Conservation (phyloP, 768 basidiomycete species). For the Leucogyrophana mollusca region DNA sequence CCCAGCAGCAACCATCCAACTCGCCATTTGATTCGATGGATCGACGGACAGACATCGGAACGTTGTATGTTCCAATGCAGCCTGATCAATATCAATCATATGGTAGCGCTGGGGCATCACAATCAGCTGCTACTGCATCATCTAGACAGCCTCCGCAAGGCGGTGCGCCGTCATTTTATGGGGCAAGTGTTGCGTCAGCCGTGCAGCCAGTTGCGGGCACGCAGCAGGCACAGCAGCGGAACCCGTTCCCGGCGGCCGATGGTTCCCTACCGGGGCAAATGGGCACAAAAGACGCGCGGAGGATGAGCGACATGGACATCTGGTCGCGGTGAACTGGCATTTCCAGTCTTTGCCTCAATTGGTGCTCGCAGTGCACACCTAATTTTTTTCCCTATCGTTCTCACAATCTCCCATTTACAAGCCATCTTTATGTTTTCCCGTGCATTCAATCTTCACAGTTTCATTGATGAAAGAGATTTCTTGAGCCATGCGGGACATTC, state of each 20-base stretch:
- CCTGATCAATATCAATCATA: conserved; percentile 75
- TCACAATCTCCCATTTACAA: conserved; percentile 1
- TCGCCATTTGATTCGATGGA: conserved; percentile 62
- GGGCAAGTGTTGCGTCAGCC: conserved; percentile 52
- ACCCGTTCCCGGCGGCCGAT: conserved; percentile 42
- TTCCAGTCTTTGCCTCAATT: conserved; percentile 6
- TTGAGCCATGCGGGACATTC: not conserved
- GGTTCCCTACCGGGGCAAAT: conserved; percentile 38
- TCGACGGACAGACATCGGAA: conserved; percentile 61
- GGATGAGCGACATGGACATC: conserved; percentile 65
- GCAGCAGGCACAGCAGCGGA: conserved; percentile 34
- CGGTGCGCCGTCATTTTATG: conserved; percentile 65
- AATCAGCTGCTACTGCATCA: conserved; percentile 18
- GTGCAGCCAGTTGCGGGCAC: conserved; percentile 35
- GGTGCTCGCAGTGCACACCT: not conserved
- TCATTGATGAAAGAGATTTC: conserved; percentile 1
- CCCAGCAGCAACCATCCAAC: conserved; percentile 38
- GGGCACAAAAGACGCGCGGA: conserved; percentile 53
- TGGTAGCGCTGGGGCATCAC: conserved; percentile 32
- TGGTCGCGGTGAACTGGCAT: conserved; percentile 64
- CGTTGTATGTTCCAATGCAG: conserved; percentile 79
- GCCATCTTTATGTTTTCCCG: not conserved
- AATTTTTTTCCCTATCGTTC: not conserved
- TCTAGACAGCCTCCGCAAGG: conserved; percentile 47
- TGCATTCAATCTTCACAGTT: not conserved